Evolutionary conservation across 1,139 yeast species (phyloP), one percentile per base, ranked within the genome.

Genomic region (Geotrichum macrosporum): DNA sequence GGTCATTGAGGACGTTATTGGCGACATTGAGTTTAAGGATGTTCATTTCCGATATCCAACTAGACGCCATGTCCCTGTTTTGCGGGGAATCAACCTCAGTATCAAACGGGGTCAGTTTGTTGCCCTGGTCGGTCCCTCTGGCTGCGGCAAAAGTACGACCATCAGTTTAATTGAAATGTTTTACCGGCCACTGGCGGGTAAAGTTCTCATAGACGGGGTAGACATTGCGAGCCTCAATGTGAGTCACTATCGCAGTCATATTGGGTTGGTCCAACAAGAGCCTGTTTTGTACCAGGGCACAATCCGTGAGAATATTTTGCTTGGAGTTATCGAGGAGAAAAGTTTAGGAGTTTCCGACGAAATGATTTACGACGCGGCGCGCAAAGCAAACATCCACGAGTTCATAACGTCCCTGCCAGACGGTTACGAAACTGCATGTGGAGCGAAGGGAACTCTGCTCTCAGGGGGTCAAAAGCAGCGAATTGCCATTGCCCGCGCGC

Each of bases 81-180:
- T 89, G 61, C 74, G 78, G 31, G 76, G 82, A 12, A 63, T 88
- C 45, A 76, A 79, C 53, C 72, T 89, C 54, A 76, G 71, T 26
- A 80, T 89, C 48, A 75, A 78, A 46, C 73, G 80, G 40, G 96
- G 96, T 2, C 87, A 92, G 50, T 86, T 85, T 59, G 85, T 86
- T 22, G 94, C 96, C 56, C 76, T 89, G 52, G 97, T 89, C 2
- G 96, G 97, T 0, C 94, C 96, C 1, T 15, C 95, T 3, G 96
- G 97, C 5, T 78, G 94, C 58, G 97, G 96, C 33, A 89, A 89
- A 65, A 84, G 95, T 1, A 88, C 96, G 0, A 81, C 92, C 29
- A 82, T 94, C 9, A 84, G 89, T 26, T 69, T 89, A 44, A 66
- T 87, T 44, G 75, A 88, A 55, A 70, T 94, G 47, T 88, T 86